phyloP scores from a whole-genome alignment of 345 rosid species.

The Eucalyptus paniculata region DNA sequence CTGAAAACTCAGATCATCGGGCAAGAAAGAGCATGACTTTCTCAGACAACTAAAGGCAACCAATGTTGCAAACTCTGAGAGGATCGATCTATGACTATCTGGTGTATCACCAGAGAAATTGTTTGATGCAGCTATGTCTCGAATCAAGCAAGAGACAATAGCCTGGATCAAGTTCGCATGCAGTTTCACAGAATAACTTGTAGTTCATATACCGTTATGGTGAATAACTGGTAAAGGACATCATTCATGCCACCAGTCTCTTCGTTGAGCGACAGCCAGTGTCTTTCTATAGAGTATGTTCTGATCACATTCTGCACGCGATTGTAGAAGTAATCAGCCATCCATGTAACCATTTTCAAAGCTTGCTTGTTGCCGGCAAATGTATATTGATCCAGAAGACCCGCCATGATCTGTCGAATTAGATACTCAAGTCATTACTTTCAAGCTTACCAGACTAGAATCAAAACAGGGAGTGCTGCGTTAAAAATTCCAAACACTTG shows the following conservation, averaged over 20 bases:
- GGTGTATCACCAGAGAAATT: background rate
- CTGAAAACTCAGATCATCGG: background rate
- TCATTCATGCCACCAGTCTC: conserved; percentile 99
- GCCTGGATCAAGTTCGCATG: background rate
- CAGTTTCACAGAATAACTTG: background rate
- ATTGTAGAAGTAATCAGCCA: conserved; percentile 74
- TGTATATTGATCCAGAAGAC: conserved; percentile 76
- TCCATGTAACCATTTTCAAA: conserved; percentile 60
- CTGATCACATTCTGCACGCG: conserved; percentile 79
- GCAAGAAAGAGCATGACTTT: background rate
- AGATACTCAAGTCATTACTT: background rate
- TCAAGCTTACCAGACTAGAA: background rate
- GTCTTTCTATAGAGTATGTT: conserved; percentile 47
- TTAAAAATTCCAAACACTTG: background rate
- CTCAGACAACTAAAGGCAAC: background rate
- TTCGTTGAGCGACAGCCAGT: conserved; percentile 73
- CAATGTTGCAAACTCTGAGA: background rate
- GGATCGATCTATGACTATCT: background rate
- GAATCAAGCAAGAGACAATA: background rate
- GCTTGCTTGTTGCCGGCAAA: conserved; percentile 57
- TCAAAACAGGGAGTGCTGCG: background rate
- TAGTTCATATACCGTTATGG: conserved; percentile 37
- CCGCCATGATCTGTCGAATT: conserved; percentile 68
- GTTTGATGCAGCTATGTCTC: background rate
- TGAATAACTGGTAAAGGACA: conserved; percentile 65